Conservation (phyloP, 768 basidiomycete genomes). For the Leccinum subtestaceum region DNA sequence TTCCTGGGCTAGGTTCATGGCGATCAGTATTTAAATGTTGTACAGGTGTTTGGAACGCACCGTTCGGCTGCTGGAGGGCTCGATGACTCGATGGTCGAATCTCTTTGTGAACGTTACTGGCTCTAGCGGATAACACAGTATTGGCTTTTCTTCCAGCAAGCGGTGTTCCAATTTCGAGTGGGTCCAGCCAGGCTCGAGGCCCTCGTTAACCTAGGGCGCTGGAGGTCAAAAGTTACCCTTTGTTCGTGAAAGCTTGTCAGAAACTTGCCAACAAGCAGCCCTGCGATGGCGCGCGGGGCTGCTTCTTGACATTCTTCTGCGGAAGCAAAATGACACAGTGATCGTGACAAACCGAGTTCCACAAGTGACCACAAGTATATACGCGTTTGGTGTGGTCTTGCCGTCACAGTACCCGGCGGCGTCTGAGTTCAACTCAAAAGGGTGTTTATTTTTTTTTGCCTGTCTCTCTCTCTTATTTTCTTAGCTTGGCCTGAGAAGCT, state of each 20-base stretch:
- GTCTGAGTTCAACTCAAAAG: slow-evolving; percentile 19
- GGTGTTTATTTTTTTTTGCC: slow-evolving; percentile 4
- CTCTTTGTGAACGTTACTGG: neutral
- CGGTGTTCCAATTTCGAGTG: slow-evolving; percentile 17
- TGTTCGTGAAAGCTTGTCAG: neutral
- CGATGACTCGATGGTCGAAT: neutral
- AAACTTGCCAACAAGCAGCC: neutral
- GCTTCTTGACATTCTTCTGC: slow-evolving; percentile 2
- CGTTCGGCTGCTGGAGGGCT: neutral
- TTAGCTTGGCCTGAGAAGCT: neutral
- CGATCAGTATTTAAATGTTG: slow-evolving; percentile 1
- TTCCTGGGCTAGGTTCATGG: too few species aligned
- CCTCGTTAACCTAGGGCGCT: neutral
- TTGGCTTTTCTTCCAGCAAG: neutral
- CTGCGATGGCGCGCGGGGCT: neutral
- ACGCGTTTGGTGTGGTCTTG: slow-evolving; percentile 28
- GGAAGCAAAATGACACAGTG: slow-evolving; percentile 17
- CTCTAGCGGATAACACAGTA: neutral
- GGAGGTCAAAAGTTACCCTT: slow-evolving; percentile 6
- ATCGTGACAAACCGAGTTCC: slow-evolving; percentile 17
- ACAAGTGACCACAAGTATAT: slow-evolving; percentile 9
- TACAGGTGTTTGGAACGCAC: slow-evolving; percentile 5
- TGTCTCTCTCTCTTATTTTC: slow-evolving; percentile 3
- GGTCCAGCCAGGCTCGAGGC: neutral
- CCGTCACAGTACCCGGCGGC: slow-evolving; percentile 25